Conservation (phyloP, 1,284 basidiomycete genomes). For the Chalciporus piperatoides region DNA sequence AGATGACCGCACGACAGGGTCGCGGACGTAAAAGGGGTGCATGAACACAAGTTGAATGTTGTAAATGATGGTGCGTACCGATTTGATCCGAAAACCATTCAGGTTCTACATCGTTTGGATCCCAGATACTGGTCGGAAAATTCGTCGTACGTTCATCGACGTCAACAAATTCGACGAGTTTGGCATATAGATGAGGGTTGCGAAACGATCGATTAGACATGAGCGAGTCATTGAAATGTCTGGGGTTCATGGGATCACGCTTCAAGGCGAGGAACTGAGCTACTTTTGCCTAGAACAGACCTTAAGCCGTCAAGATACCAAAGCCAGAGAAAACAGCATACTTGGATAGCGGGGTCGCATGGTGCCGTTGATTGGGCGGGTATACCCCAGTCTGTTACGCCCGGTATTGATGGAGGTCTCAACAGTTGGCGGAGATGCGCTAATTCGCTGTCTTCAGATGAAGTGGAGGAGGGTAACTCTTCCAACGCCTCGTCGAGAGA, state of each 20-base stretch:
- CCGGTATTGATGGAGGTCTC: conserved; percentile 60
- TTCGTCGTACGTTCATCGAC: conserved; percentile 84
- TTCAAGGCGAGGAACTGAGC: conserved; percentile 74
- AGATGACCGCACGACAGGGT: conserved; percentile 3
- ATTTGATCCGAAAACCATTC: conserved; percentile 71
- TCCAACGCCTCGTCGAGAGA: conserved; percentile 13
- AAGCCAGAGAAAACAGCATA: conserved; percentile 31
- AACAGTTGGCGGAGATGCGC: conserved; percentile 52
- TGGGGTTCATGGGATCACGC: conserved; percentile 53
- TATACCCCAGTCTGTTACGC: conserved; percentile 74
- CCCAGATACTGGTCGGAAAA: conserved; percentile 71
- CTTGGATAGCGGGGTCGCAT: conserved; percentile 61
- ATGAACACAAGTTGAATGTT: conserved; percentile 25
- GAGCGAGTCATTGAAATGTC: conserved; percentile 93
- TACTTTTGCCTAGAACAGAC: conserved; percentile 62
- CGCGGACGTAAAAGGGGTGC: conserved; percentile 3
- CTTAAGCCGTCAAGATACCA: conserved; percentile 2
- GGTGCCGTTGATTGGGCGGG: conserved; percentile 54
- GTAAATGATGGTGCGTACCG: conserved; percentile 43
- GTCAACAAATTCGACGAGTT: conserved; percentile 88
- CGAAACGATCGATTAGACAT: conserved; percentile 88
- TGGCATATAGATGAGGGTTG: conserved; percentile 91
- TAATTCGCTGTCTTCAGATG: conserved; percentile 31
- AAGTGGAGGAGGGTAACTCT: conserved; percentile 17
- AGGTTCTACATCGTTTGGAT: conserved; percentile 54